Evolutionary conservation across 2,329 filamentous ascomycete genomes (phyloP).

Genomic region (Neospermospora avenae): DNA sequence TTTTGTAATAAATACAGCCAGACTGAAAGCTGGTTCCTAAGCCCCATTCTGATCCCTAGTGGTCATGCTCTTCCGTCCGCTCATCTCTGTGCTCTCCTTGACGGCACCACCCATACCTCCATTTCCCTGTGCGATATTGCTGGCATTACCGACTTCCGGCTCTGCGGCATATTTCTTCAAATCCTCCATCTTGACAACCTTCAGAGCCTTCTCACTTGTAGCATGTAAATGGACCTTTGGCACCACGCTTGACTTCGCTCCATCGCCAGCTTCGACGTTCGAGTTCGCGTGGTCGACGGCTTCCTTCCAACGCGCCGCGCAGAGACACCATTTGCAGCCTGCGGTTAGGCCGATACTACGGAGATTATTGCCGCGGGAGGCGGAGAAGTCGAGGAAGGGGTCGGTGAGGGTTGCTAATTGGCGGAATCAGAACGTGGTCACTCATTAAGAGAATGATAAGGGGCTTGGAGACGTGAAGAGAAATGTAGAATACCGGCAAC

Average conservation of each 20-base stretch:
- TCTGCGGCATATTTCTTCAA: slow-evolving; percentile 35
- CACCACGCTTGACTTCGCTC: slow-evolving; percentile 26
- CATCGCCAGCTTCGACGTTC: not conserved
- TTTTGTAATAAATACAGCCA: not conserved
- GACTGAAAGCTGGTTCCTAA: not conserved
- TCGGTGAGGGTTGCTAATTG: slow-evolving; percentile 48
- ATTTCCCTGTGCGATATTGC: slow-evolving; percentile 21
- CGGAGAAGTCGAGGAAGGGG: slow-evolving; percentile 60
- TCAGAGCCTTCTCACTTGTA: slow-evolving; percentile 37
- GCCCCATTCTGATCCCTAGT: slow-evolving; percentile 1
- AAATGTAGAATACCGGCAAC: slow-evolving; percentile 41
- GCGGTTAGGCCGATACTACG: slow-evolving; percentile 50
- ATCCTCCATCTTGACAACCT: slow-evolving; percentile 34
- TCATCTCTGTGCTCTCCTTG: slow-evolving; percentile 25
- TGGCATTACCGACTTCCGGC: slow-evolving; percentile 22
- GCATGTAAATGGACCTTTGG: slow-evolving; percentile 38
- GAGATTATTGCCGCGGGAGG: slow-evolving; percentile 56
- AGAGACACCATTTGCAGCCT: slow-evolving; percentile 63
- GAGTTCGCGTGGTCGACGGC: slow-evolving; percentile 36
- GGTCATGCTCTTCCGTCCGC: slow-evolving; percentile 21
- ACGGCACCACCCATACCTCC: slow-evolving; percentile 19
- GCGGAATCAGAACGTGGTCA: not conserved
- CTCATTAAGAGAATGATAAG: not conserved
- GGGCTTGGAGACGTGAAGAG: not conserved
- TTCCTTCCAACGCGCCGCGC: slow-evolving; percentile 57